phyloP scores from a whole-genome alignment of 2,329 filamentous ascomycete species.

The Neocucurbitaria cava region DNA sequence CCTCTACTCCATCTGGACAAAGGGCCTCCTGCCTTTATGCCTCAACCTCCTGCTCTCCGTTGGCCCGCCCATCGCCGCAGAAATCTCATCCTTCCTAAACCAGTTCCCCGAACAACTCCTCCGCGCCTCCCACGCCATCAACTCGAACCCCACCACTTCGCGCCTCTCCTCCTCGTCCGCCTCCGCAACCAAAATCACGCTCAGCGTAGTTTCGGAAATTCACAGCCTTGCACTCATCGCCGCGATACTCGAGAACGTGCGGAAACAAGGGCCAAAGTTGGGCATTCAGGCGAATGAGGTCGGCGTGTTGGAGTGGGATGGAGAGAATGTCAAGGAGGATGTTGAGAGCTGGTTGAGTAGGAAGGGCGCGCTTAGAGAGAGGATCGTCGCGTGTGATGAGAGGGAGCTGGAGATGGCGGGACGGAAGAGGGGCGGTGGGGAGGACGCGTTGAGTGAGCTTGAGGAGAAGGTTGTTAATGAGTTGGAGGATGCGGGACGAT shows the following conservation, averaged over 20 bases:
- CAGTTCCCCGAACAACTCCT: conserved; percentile 82
- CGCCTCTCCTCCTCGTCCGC: conserved; percentile 16
- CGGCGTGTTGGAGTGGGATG: conserved; percentile 77
- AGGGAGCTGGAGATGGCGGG: conserved; percentile 70
- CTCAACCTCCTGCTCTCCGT: conserved; percentile 87
- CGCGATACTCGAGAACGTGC: conserved; percentile 72
- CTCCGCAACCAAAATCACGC: conserved; percentile 65
- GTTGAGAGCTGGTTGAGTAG: conserved; percentile 81
- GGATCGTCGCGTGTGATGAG: conserved; percentile 75
- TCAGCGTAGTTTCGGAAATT: conserved; percentile 76
- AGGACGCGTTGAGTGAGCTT: conserved; percentile 60
- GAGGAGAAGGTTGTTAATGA: conserved; percentile 74
- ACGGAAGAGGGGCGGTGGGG: conserved; percentile 40
- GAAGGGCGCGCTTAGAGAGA: conserved; percentile 71
- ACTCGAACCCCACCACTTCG: conserved; percentile 60
- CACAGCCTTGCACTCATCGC: conserved; percentile 80
- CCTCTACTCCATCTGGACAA: conserved; percentile 88
- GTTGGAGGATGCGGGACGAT: conserved; percentile 44
- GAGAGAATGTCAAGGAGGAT: conserved; percentile 75
- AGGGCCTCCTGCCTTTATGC: conserved; percentile 84
- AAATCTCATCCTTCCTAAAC: conserved; percentile 86
- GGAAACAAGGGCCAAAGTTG: conserved; percentile 52
- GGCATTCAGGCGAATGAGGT: conserved; percentile 69
- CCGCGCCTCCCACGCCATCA: conserved; percentile 75
- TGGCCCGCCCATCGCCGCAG: conserved; percentile 79